Evolutionary conservation across 345 rosid species (phyloP), one percentile per base, ranked within the genome.

Genomic region (Euclidium syriacum): DNA sequence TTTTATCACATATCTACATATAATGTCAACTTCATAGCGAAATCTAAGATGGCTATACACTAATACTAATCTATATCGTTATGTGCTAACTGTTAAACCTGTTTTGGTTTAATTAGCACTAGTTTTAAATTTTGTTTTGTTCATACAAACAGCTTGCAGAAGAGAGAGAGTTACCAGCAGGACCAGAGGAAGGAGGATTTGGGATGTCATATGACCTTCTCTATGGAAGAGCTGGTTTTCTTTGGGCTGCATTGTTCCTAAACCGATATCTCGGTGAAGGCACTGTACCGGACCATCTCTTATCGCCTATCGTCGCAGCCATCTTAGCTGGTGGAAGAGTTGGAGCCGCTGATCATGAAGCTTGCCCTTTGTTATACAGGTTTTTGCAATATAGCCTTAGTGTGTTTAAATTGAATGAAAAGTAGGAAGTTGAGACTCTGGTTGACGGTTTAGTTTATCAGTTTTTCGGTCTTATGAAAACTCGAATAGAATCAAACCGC

Each of bases 141-240:
- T 67, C 3, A 36, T 49, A 41, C 46, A 36, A 52, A 10, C 68
- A 88, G 96, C 68, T 83, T 17, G 96, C 98, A 22, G 77, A 78
- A 60, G 98, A 89, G 67, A 82, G 79, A 50, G 98, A 94, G 44
- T 86, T 92, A 22, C 94, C 96, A 0, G 75, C 81, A 36, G 98
- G 98, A 63, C 82, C 98, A 0, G 88, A 83, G 68, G 95, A 89
- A 77, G 98, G 98, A 11, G 95, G 98, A 14, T 80, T 92, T 9
- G 96, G 98, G 27, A 92, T 92, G 96, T 92, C 98, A 0, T 91
- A 89, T 52, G 98, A 92, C 62, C 91, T 89, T 54, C 87, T 86
- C 34, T 80, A 82, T 16, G 98, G 98, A 38, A 77, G 98, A 79
- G 95, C 96, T 18, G 98, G 98, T 38, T 92, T 92, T 58, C 64